Conservation (phyloP, 345 rosid genomes). For the Stellera chamaejasme region DNA sequence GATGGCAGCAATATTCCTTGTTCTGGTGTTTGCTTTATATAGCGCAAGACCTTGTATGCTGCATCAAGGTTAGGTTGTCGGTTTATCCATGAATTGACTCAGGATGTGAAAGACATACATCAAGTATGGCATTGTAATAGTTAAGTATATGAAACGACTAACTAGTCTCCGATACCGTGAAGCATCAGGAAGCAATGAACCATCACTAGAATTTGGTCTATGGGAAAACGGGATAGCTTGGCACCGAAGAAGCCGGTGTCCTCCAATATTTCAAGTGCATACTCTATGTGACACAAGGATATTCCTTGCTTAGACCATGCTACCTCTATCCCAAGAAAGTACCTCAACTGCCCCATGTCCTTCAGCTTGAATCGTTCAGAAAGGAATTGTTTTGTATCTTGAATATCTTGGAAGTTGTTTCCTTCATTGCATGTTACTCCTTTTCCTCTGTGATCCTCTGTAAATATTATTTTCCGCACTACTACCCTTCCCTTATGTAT, state of each 20-base stretch:
- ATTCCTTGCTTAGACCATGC: background rate
- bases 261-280: background rate
- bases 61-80: background rate
- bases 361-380: background rate
- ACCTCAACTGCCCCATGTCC: background rate
- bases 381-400: background rate
- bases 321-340: background rate
- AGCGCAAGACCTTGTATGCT: background rate
- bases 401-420: background rate
- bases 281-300: background rate
- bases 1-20: background rate
- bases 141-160: background rate
- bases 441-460: no score
- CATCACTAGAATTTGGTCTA: background rate
- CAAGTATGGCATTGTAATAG: background rate
- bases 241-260: background rate
- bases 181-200: background rate
- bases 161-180: background rate
- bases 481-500: no score
- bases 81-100: constrained; percentile 3
- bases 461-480: no score
- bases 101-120: background rate
- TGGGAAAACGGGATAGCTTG: background rate
- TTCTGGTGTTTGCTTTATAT: background rate
- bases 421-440: no score